A percentile compares a stretch with the other conserved stretches of the same genome.
phyloP scores from a whole-genome alignment of 805 yeast species.

The Wickerhamiella cacticola region DNA sequence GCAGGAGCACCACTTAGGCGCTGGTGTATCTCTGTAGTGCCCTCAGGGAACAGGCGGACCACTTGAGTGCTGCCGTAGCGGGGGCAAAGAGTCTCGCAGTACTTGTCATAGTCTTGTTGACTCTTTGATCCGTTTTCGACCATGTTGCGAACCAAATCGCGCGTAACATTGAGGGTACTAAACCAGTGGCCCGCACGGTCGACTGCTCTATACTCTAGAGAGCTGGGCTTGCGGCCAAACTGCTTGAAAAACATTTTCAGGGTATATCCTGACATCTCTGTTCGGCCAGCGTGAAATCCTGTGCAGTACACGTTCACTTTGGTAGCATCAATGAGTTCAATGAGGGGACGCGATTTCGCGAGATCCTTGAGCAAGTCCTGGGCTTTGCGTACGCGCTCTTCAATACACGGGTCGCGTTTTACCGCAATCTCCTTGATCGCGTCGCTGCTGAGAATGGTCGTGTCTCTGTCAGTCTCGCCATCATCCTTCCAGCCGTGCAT shows the following conservation, averaged over 20 bases:
- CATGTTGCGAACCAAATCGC: not conserved
- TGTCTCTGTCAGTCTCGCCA: not conserved
- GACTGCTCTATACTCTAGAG: not conserved
- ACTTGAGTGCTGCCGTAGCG: not conserved
- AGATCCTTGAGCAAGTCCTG: not conserved
- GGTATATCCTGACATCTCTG: not conserved
- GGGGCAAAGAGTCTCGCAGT: not conserved
- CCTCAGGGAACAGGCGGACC: not conserved
- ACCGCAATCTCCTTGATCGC: too few species aligned
- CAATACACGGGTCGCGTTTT: not conserved
- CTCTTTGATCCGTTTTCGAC: not conserved
- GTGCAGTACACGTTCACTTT: not conserved
- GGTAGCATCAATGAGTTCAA: not conserved
- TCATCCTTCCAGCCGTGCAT: not conserved
- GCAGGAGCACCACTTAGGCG: not conserved
- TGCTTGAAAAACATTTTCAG: not conserved
- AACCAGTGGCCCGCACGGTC: not conserved
- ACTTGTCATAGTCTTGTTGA: not conserved
- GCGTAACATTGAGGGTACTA: not conserved
- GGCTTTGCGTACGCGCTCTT: not conserved
- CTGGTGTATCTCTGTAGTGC: not conserved
- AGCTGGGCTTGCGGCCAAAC: not conserved
- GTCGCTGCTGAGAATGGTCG: not conserved
- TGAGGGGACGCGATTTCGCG: not conserved
- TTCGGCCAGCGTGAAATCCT: not conserved